Conservation (phyloP, 306 rosid species). For the Citrullus amarus region DNA sequence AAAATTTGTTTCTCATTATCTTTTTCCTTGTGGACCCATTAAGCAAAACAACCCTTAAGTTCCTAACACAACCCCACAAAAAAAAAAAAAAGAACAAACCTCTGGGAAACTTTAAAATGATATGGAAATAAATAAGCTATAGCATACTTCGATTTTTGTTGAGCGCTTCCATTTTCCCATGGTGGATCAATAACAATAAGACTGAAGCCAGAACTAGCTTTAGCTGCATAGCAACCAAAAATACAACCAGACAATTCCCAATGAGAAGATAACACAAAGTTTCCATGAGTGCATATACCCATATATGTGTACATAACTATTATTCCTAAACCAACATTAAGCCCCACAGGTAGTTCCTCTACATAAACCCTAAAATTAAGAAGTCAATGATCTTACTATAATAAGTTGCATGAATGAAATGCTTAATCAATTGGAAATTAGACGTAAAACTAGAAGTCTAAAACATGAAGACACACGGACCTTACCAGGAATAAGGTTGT, state of each 20-base stretch:
- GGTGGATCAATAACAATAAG: constrained; percentile 84
- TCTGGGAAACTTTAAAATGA: background rate
- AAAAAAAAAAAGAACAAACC: background rate
- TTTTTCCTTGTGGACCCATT: background rate
- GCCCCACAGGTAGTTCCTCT: background rate
- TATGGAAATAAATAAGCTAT: background rate
- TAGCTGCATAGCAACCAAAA: constrained; percentile 27
- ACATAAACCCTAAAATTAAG: background rate
- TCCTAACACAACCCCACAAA: background rate
- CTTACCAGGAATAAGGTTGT: constrained; percentile 90
- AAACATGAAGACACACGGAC: constrained; percentile 13
- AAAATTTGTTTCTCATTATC: too few species aligned
- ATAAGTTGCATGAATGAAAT: background rate
- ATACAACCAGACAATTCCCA: background rate
- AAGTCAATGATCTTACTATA: background rate
- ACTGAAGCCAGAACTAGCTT: constrained; percentile 54
- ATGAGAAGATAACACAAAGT: background rate
- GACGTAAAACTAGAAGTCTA: background rate
- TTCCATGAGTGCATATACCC: background rate
- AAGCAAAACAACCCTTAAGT: background rate
- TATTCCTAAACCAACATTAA: background rate
- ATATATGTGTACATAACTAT: background rate
- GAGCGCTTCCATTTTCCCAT: constrained; percentile 95
- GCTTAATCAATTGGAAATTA: background rate
- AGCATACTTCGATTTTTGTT: constrained; percentile 56